phyloP scores from a whole-genome alignment of 106 monocot genomes.

The Phalaenopsis equestris region DNA sequence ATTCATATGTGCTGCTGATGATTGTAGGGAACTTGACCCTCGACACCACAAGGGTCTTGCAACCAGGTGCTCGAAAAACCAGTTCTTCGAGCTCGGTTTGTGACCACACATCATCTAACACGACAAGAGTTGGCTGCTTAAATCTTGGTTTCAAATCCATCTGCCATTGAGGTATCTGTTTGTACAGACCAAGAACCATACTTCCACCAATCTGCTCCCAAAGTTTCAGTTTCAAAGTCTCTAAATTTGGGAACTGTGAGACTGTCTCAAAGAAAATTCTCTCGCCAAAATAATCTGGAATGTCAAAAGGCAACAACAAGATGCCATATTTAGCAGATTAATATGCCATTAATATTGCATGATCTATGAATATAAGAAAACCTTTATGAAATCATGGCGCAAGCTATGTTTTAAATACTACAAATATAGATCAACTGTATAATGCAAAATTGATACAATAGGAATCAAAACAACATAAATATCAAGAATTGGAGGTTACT shows the following conservation, averaged over 20 bases:
- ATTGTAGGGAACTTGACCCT: slow-evolving; percentile 41
- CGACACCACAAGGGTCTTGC: slow-evolving; percentile 40
- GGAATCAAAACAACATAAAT: too few relatives aligned
- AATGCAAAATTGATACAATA: too few relatives aligned
- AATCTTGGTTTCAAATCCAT: slow-evolving; percentile 17
- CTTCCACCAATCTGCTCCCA: slow-evolving; percentile 38
- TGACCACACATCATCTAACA: slow-evolving; percentile 56
- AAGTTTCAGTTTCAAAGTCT: slow-evolving; percentile 36
- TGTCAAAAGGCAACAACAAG: neutral
- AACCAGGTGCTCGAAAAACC: slow-evolving; percentile 33
- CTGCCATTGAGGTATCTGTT: slow-evolving; percentile 39
- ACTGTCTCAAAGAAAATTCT: slow-evolving; percentile 49
- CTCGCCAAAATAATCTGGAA: slow-evolving; percentile 35
- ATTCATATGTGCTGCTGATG: slow-evolving; percentile 23
- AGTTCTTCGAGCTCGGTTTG: slow-evolving; percentile 35
- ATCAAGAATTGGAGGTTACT: too few relatives aligned
- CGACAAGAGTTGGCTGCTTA: slow-evolving; percentile 26
- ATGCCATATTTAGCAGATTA: neutral
- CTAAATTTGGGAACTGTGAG: slow-evolving; percentile 47
- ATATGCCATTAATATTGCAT: too few relatives aligned
- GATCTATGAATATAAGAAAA: too few relatives aligned
- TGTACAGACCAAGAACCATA: slow-evolving; percentile 21
- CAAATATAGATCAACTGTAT: too few relatives aligned
- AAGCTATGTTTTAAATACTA: too few relatives aligned
- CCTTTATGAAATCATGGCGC: too few relatives aligned